These are phyloP conservation scores for Akebia trifoliata DNA, from an alignment of 164 flowering plant genomes.

Conservation along the genomic window DNA sequence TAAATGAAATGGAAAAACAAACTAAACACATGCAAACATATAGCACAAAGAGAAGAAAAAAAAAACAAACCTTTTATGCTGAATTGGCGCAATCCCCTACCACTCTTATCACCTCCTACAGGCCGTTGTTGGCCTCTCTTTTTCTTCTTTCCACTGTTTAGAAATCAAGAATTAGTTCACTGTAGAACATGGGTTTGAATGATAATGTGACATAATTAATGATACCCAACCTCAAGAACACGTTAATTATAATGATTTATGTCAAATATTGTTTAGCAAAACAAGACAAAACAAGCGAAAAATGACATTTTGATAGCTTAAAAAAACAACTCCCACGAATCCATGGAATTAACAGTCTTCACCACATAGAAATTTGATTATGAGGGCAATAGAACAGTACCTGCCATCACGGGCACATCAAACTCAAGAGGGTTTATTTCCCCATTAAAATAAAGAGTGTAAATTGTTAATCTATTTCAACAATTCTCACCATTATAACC, in stretches of 20 bases:
- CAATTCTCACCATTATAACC: background rate
- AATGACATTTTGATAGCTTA: no score
- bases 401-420: background rate
- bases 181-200: no score
- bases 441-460: background rate
- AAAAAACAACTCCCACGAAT: no score
- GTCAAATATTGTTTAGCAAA: no score
- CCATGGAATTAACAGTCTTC: no score
- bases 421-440: slow-evolving; percentile 4
- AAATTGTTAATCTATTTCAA: background rate
- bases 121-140: slow-evolving; percentile 83
- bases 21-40: background rate
- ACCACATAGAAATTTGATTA: no score
- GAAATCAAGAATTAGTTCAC: slow-evolving; percentile 5
- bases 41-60: background rate
- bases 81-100: slow-evolving; percentile 92
- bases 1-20: no score
- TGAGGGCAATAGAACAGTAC: background rate
- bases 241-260: no score
- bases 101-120: slow-evolving; percentile 75
- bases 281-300: no score
- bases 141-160: slow-evolving; percentile 64
- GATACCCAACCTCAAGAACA: no score
- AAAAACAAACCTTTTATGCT: slow-evolving; percentile 81
- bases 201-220: no score